Base-by-base conservation (phyloP, 2,329 filamentous ascomycete genomes). In the Stagonosporopsis chrysanthemi region DNA sequence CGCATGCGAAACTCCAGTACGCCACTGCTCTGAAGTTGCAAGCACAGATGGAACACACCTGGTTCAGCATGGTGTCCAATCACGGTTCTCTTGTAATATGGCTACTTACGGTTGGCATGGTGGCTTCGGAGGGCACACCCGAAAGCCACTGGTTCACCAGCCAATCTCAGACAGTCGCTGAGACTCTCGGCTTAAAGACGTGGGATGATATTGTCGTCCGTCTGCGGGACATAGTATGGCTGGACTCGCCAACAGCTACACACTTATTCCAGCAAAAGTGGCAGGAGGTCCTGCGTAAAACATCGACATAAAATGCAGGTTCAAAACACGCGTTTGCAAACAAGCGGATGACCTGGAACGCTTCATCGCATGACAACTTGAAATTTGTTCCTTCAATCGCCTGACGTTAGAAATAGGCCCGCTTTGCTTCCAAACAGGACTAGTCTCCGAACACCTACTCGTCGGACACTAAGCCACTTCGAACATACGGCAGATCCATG, bases 1-100 rank as follows among this genome's bases (percentile, higher is more conserved):
- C 83, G 1, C 83, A 86, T 57, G 75, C 71, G 8, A 43, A 50
- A 6, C 52, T 71, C 7, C 64, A 68, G 35, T 63, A 64, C 15
- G 56, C 43, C 8, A 42, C 61, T 1, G 52, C 56, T 11, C 24
- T 48, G 15, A 52, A 62, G 35, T 62, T 69, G 5, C 61, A 49
- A 38, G 38, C 24, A 7, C 19, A 60, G n/a, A 29, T 68, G 33
- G 57, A 58, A 22, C 31, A 55, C n/a, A 31, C 14, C 2, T 48
- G 56, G 44, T 48, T 35, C 9, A 48, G 33, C 4, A 39, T 52
- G 33, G 49, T 54, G 6, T 33, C 19, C 22, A 50, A 9, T 15
- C 41, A 63, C 23, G 42, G 33, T 19, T 38, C 48, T 19, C 53
- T 67, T 3, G 40, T 50, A 8, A 4, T 64, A n/a, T 66, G 65